phyloP scores from a whole-genome alignment of 139 green algal genomes.

The Spirogloea muscicola region DNA sequence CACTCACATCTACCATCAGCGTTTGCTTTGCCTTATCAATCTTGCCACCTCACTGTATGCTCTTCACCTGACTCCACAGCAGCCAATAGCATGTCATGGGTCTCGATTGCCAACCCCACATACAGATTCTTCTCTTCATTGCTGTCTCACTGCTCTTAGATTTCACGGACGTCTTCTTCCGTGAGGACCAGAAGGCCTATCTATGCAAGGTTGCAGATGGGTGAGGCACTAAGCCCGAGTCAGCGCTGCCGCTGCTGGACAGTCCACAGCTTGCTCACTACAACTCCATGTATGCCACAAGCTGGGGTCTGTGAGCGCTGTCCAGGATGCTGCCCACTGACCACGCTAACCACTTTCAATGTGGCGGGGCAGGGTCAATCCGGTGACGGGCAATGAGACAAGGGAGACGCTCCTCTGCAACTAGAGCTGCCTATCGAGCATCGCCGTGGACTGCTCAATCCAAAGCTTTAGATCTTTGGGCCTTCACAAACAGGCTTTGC shows the following conservation, averaged over 20 bases:
- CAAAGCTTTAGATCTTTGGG: no score
- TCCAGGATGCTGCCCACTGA: neutral
- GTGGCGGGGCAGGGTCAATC: slow-evolving; percentile 11
- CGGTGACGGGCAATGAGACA: slow-evolving; percentile 42
- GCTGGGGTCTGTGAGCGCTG: neutral
- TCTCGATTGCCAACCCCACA: neutral
- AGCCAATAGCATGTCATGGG: neutral
- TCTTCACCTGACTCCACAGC: neutral
- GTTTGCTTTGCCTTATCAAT: neutral
- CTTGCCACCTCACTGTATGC: neutral
- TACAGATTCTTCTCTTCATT: neutral
- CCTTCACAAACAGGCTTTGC: no score
- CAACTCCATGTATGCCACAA: neutral
- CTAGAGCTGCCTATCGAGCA: no score
- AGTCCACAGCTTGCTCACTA: slow-evolving; percentile 5
- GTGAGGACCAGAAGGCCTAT: slow-evolving; percentile 34
- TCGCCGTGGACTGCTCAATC: no score
- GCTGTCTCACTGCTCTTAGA: slow-evolving; percentile 21
- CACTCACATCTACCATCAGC: neutral
- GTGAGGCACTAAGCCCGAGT: slow-evolving; percentile 6
- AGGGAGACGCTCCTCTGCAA: slow-evolving; percentile 27
- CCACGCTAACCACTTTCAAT: neutral
- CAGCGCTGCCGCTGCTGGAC: neutral
- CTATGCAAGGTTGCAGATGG: slow-evolving; percentile 34
- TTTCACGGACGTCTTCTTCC: slow-evolving; percentile 42